Evolutionary conservation across 1,284 basidiomycete genomes (phyloP).

Genomic region (Xerocomus amazonicus): DNA sequence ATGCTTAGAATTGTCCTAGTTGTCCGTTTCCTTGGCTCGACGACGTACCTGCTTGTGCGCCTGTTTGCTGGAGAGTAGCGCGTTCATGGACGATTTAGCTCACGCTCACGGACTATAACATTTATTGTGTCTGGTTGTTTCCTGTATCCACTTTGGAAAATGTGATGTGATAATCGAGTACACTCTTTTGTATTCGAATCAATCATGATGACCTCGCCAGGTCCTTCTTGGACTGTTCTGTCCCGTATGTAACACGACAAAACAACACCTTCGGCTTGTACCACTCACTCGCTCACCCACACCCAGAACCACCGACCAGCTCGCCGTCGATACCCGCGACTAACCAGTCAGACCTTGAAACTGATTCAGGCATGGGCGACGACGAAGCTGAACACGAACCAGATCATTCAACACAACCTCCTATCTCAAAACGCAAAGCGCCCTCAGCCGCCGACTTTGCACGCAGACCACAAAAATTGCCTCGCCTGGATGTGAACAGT

Average conservation of each 20-base stretch:
- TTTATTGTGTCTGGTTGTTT: too few species aligned
- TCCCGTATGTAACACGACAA: constrained; percentile 18
- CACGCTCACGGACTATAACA: too few species aligned
- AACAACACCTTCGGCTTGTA: background rate
- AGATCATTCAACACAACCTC: background rate
- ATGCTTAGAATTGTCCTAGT: constrained; percentile 43
- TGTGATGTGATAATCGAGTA: too few species aligned
- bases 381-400: constrained; percentile 17
- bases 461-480: constrained; percentile 17
- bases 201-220: constrained; percentile 15
- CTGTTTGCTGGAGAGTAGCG: constrained; percentile 79
- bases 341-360: constrained; percentile 16
- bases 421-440: constrained; percentile 29
- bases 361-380: constrained; percentile 17
- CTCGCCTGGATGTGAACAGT: constrained; percentile 16
- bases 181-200: too few species aligned
- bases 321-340: constrained; percentile 15
- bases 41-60: constrained; percentile 74
- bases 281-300: background rate
- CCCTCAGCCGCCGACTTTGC: constrained; percentile 8
- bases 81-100: too few species aligned
- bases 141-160: too few species aligned
- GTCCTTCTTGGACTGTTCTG: constrained; percentile 28
- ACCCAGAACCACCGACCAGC: constrained; percentile 21
- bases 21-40: constrained; percentile 77